Evolutionary conservation across 2,329 filamentous ascomycete genomes (phyloP), one percentile per base, ranked within the genome.

Genomic region (Neonectria neomacrospora): DNA sequence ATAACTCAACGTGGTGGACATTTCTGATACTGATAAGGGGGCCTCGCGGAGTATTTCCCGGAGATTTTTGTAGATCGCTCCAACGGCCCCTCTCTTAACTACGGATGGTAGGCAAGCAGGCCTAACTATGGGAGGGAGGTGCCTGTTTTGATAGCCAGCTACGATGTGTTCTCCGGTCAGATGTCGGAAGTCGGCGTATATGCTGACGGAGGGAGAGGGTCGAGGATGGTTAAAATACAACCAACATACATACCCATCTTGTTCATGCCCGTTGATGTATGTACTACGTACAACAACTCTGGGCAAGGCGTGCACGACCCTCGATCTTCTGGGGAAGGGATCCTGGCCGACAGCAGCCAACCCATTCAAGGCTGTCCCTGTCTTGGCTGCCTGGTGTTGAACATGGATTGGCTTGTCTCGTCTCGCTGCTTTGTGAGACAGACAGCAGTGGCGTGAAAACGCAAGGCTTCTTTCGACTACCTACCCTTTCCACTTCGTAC

Each of bases 31-130:
- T 65, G 63, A 70, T 70, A 67, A n/a, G n/a, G 6, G 58, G 54
- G 57, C 48, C 23, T 54, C 60, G 66, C 71, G 71, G 71, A 73
- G 71, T 73, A 73, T 71, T 73, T 73, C 64, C 71, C 71, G 71
- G 70, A 67, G 71, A 73, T 67, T 69, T 63, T 26, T 67, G 53
- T 54, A 61, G 60, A 59, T 67, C 60, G 28, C 64, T 68, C 59
- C 42, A 62, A 51, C 54, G 34, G 61, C 52, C 45, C 32, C 60
- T 60, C 67, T 63, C 66, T 66, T 53, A 62, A 32, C 44, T 34
- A 20, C 53, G 47, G 37, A 45, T 30, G 22, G 44, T 37, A 48
- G 30, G 44, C 23, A 50, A 28, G 52, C n/a, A n/a, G n/a, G n/a
- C n/a, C n/a, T n/a, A n/a, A n/a, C n/a, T 53, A n/a, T n/a, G 20